Conservation (phyloP, 495 filamentous ascomycete genomes). For the Lophium mytilinum region DNA sequence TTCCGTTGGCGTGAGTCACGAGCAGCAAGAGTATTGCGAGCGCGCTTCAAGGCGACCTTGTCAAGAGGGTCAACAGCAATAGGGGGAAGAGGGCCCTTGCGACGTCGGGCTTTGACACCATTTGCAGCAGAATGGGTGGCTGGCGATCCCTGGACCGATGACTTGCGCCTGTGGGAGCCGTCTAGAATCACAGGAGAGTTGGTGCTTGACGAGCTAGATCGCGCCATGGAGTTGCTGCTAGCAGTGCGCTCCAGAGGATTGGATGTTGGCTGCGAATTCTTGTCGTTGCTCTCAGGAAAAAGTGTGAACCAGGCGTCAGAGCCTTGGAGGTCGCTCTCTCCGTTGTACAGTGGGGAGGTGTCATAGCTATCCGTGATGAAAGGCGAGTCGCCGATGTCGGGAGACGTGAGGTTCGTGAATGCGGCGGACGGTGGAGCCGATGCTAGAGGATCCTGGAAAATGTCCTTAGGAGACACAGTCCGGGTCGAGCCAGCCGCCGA, state of each 20-base stretch:
- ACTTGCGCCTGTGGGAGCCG: conserved; percentile 37
- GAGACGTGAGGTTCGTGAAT: conserved; percentile 80
- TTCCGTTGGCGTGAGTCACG: conserved; percentile 88
- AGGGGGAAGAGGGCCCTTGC: conserved; percentile 71
- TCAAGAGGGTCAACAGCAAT: conserved; percentile 69
- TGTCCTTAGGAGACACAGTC: conserved; percentile 81
- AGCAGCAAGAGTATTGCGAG: conserved; percentile 89
- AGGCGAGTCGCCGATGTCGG: conserved; percentile 47
- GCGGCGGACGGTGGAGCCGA: conserved; percentile 78
- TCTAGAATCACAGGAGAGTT: conserved; percentile 24
- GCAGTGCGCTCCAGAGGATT: conserved; percentile 20
- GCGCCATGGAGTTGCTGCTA: conserved; percentile 34
- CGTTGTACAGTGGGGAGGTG: conserved; percentile 61
- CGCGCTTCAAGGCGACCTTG: conserved; percentile 75
- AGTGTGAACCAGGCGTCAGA: conserved; percentile 55
- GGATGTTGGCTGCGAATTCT: background rate
- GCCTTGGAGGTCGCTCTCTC: conserved; percentile 31
- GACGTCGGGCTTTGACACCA: conserved; percentile 61
- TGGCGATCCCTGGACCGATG: conserved; percentile 35
- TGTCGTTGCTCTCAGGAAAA: conserved; percentile 48
- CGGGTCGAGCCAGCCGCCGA: conserved; percentile 15
- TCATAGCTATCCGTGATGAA: conserved; percentile 65
- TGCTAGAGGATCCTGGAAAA: conserved; percentile 58
- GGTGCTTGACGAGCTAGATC: conserved; percentile 18
- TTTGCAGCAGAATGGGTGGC: conserved; percentile 53